phyloP scores from a whole-genome alignment of 2,329 filamentous ascomycete species.

The Calonectria pteridis region DNA sequence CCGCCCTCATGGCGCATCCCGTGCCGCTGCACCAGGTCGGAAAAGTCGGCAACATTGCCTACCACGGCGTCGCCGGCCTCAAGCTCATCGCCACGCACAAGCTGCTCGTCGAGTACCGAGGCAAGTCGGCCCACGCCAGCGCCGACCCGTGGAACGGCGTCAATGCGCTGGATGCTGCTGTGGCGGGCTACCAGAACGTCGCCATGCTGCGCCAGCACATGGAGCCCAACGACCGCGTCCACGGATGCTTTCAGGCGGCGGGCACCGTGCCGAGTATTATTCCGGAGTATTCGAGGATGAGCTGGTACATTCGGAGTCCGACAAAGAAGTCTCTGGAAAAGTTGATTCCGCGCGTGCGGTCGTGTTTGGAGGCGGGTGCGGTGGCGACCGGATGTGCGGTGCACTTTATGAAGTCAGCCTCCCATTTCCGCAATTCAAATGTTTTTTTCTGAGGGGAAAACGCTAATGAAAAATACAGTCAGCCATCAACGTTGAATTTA shows the following conservation, averaged over 20 bases:
- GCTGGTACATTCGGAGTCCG: conserved; percentile 1
- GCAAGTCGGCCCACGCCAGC: conserved; percentile 49
- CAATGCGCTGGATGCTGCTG: conserved; percentile 51
- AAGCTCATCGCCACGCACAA: background rate
- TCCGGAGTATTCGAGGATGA: background rate
- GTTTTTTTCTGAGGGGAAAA: too few relatives aligned
- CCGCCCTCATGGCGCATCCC: conserved; percentile 47
- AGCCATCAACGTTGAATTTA: background rate
- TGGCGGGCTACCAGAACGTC: conserved; percentile 47
- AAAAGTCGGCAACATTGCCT: background rate
- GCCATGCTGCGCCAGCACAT: conserved; percentile 50
- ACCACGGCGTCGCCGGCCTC: conserved; percentile 3
- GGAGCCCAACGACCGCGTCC: conserved; percentile 23
- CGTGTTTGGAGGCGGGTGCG: background rate
- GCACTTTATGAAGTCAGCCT: background rate
- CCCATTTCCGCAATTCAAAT: background rate
- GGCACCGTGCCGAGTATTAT: background rate
- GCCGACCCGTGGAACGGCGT: conserved; percentile 49
- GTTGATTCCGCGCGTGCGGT: background rate
- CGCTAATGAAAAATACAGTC: background rate
- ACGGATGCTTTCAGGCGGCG: background rate
- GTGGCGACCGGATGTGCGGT: background rate
- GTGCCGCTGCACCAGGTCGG: background rate
- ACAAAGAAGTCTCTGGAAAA: background rate
- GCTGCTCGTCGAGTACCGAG: conserved; percentile 24